Base-by-base conservation (phyloP, 164 flowering plant genomes). In the Malania oleifera region DNA sequence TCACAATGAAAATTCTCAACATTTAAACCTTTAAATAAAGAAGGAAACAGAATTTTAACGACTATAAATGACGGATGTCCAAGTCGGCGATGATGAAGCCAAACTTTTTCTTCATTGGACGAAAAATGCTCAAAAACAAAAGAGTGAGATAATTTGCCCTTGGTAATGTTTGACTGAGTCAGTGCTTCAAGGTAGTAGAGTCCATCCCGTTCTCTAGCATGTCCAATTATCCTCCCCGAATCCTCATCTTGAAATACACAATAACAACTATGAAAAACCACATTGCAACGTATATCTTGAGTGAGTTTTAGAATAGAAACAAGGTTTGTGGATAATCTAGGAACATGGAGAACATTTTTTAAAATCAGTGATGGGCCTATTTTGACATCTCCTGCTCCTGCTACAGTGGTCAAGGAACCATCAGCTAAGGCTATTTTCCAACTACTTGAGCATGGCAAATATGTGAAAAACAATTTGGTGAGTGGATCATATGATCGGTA, bases 11-110 rank as follows among this genome's bases (percentile, higher is more conserved):
- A n/a, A n/a, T n/a, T n/a, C n/a, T n/a, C n/a, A n/a, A n/a, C n/a
- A n/a, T n/a, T n/a, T n/a, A n/a, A n/a, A n/a, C n/a, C n/a, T 44
- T 44, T 44, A 44, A 44, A 44, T 5, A 44, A 44, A 44, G 48
- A 44, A 6, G 48, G 48, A 44, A 44, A 44, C 48, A 44, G 3
- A 44, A 44, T 44, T 44, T 44, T 5, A 44, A 44, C 12, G 12
- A 44, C 48, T 13, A 4, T 44, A 44, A 44, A 44, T 44, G 48
- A 44, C 12, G 48, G 48, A 44, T 44, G 48, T 44, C 48, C 48
- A 44, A 44, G 48, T 5, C 15, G 48, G 8, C 12, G 15, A 44
- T 44, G 15, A 14, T 44, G 48, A n/a, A n/a, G n/a, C n/a, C n/a
- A n/a, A n/a, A n/a, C n/a, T n/a, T n/a, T n/a, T n/a, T n/a, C n/a